phyloP scores from a whole-genome alignment of 345 rosid species.

The Acer negundo region DNA sequence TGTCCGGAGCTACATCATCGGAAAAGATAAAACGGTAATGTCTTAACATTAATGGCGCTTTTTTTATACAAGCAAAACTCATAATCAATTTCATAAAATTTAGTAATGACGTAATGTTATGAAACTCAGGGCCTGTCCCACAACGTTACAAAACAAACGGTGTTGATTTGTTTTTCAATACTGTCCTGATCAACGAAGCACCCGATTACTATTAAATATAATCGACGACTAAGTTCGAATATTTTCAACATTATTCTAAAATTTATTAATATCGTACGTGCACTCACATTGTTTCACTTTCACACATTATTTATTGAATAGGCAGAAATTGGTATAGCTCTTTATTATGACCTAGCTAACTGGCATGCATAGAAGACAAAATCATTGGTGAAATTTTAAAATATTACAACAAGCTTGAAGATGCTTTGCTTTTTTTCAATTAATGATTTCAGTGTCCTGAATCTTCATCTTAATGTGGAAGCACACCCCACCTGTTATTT shows the following conservation, averaged over 20 bases:
- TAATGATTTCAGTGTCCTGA: neutral
- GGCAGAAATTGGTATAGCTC: neutral
- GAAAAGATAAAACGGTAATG: conserved; percentile 52
- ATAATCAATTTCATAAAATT: too few species aligned
- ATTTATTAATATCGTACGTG: neutral
- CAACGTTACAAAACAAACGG: too few species aligned
- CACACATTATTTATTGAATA: neutral
- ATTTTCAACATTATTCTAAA: neutral
- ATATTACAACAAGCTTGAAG: neutral
- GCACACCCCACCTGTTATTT: conserved; percentile 3
- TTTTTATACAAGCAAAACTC: neutral
- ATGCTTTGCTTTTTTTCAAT: conserved; percentile 2
- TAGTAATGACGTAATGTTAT: too few species aligned
- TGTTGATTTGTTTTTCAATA: too few species aligned
- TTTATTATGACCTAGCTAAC: neutral
- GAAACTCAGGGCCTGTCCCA: too few species aligned
- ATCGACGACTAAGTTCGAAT: neutral
- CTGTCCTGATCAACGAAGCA: too few species aligned
- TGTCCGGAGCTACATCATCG: conserved; percentile 44
- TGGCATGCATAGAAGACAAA: neutral
- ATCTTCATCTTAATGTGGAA: neutral
- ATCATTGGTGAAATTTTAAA: neutral
- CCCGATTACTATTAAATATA: too few species aligned
- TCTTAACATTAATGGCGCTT: conserved; percentile 1
- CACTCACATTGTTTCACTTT: too few species aligned